Conservation (phyloP, 495 filamentous ascomycete genomes). For the Aspergillus mulundensis region DNA sequence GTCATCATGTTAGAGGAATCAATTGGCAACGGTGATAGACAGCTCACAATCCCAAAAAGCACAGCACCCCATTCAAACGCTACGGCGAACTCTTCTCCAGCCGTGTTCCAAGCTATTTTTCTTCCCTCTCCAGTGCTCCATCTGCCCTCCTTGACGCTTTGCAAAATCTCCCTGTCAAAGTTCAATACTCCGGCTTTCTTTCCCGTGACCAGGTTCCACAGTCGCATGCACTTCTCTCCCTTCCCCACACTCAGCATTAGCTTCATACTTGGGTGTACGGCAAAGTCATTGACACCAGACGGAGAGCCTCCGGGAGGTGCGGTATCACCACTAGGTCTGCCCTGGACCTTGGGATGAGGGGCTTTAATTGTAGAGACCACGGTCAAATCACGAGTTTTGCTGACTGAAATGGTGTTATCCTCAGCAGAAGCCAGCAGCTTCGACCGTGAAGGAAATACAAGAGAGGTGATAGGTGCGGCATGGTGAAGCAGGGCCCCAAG, state of each 20-base stretch:
- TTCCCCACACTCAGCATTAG: constrained; percentile 87
- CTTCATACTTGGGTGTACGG: constrained; percentile 93
- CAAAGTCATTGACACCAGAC: constrained; percentile 89
- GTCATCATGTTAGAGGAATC: constrained; percentile 15
- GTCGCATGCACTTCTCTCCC: constrained; percentile 83
- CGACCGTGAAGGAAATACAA: constrained; percentile 78
- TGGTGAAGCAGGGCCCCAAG: constrained; percentile 86
- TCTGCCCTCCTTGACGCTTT: constrained; percentile 68
- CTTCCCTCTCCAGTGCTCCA: constrained; percentile 78
- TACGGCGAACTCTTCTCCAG: constrained; percentile 78
- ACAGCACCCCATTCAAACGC: constrained; percentile 82
- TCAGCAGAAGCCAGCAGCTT: constrained; percentile 83
- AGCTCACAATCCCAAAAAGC: constrained; percentile 72
- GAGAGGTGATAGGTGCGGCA: constrained; percentile 66
- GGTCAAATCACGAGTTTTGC: constrained; percentile 83
- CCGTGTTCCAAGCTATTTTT: constrained; percentile 73
- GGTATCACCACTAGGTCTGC: constrained; percentile 86
- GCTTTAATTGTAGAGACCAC: constrained; percentile 87
- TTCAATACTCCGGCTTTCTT: constrained; percentile 91
- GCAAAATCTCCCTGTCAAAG: constrained; percentile 65
- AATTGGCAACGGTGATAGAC: background rate
- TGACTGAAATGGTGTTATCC: constrained; percentile 84
- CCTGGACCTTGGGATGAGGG: constrained; percentile 75
- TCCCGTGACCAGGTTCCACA: constrained; percentile 96
- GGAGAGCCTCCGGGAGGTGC: constrained; percentile 78